Evolutionary conservation across 2,329 filamentous ascomycete species (phyloP), one percentile per base, ranked within the genome.

Genomic region (Apiospora aurea): DNA sequence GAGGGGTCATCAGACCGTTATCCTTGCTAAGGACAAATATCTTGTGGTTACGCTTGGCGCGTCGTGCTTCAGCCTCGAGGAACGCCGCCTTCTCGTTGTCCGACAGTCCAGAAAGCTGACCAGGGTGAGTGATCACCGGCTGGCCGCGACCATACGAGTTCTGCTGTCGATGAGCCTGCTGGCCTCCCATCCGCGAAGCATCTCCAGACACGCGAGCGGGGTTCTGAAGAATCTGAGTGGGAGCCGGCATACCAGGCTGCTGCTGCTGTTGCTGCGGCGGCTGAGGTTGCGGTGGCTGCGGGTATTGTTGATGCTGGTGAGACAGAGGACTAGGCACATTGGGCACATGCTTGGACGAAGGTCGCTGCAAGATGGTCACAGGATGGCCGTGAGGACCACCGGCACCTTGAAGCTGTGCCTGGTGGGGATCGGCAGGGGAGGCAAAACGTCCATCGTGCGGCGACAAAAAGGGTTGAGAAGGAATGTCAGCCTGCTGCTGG

Each of bases 1-100:
- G 96, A 0, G 96, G 96, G 4, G 96, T 99, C 96, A 99, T 99
- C 73, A 99, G 85, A 34, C 96, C 96, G 79, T 99, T 99, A 78
- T 97, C 95, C 83, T 94, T 95, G 34, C 94, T 97, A 70, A 98
- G 85, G 57, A 97, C 87, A 84, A 95, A 96, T 74, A 99, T 98
- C 86, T 99, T 99, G 85, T 98, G 96, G 80, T 99, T 98, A 57
- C 96, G 91, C 87, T 99, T 99, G 7, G 96, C 95, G 69, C 96
- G 91, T 83, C 95, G 96, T 0, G 95, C 95, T 82, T 99, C 96
- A 81, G 97, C 95, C 75, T 94, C 91, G 70, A 98, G 83, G 79
- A 95, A 96, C 1, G 92, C 91, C 2, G 91, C 90, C 79, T 94
- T 94, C 75, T 98, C 94, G 74, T 95, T 91, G 76, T 97, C 94